Evolutionary conservation across 1,284 basidiomycete genomes (phyloP).

Genomic region (Trametes polyzona): DNA sequence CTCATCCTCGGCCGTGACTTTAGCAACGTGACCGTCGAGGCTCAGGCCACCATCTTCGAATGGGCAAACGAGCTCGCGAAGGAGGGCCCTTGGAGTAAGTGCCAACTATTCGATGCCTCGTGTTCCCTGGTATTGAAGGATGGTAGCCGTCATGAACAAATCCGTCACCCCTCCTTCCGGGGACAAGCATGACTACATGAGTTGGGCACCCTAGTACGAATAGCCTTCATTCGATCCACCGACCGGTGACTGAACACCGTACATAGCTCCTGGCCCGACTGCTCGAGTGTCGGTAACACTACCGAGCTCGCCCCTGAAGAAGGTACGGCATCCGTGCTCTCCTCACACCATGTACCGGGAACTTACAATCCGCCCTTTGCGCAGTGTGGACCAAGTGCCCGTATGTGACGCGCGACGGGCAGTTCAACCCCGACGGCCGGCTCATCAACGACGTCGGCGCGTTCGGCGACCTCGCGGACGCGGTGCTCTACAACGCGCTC

Average conservation of each 20-base stretch:
- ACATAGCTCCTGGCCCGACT: constrained; percentile 63
- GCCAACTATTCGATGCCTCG: neutral
- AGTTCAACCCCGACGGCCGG: constrained; percentile 50
- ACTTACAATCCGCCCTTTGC: neutral
- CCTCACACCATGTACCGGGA: neutral
- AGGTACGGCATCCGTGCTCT: constrained; percentile 36
- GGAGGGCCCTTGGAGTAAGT: constrained; percentile 58
- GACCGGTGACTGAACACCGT: neutral
- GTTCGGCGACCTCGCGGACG: constrained; percentile 59
- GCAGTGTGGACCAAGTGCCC: constrained; percentile 52
- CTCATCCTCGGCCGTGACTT: constrained; percentile 49
- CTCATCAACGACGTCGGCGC: constrained; percentile 52
- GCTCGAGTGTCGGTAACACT: constrained; percentile 43
- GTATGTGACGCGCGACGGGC: constrained; percentile 59
- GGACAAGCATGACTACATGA: constrained; percentile 54
- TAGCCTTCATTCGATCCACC: neutral
- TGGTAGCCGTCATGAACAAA: constrained; percentile 46
- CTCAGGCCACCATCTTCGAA: constrained; percentile 47
- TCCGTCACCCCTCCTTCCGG: constrained; percentile 45
- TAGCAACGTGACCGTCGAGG: constrained; percentile 43
- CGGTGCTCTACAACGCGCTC: constrained; percentile 64
- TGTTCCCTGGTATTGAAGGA: neutral
- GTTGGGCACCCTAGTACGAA: constrained; percentile 60
- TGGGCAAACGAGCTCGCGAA: constrained; percentile 49
- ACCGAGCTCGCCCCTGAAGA: constrained; percentile 50